phyloP scores from a whole-genome alignment of 805 yeast species.

The Suhomyces sp. region DNA sequence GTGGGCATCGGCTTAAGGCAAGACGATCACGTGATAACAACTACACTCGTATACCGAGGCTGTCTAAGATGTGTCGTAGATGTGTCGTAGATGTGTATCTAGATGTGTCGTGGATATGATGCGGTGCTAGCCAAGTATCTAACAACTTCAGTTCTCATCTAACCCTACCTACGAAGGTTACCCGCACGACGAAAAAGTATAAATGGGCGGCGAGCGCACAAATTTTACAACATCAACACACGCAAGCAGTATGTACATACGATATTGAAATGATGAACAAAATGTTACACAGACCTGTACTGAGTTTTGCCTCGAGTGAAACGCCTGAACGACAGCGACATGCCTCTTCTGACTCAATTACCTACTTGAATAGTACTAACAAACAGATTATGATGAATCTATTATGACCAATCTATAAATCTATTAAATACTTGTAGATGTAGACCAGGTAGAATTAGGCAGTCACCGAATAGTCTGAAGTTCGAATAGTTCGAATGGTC shows the following conservation, averaged over 20 bases:
- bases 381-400: no score
- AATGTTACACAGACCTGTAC: constrained; percentile 60
- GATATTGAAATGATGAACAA: constrained; percentile 24
- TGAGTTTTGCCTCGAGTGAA: constrained; percentile 25
- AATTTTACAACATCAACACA: neutral
- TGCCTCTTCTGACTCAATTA: constrained; percentile 14
- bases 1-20: neutral
- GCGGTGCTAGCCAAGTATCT: neutral
- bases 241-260: constrained; percentile 4
- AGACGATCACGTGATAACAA: neutral
- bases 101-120: no score
- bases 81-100: no score
- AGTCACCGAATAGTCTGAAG: no score
- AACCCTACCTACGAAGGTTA: neutral
- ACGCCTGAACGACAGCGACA: constrained; percentile 16
- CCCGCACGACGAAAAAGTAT: neutral
- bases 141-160: neutral
- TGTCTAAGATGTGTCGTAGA: no score
- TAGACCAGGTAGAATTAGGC: neutral
- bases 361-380: neutral
- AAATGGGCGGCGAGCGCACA: neutral
- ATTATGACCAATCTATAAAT: no score
- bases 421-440: neutral
- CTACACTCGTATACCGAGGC: no score
- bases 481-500: no score